Conservation (phyloP, 495 filamentous ascomycete genomes). For the Aspergillus hancockii region DNA sequence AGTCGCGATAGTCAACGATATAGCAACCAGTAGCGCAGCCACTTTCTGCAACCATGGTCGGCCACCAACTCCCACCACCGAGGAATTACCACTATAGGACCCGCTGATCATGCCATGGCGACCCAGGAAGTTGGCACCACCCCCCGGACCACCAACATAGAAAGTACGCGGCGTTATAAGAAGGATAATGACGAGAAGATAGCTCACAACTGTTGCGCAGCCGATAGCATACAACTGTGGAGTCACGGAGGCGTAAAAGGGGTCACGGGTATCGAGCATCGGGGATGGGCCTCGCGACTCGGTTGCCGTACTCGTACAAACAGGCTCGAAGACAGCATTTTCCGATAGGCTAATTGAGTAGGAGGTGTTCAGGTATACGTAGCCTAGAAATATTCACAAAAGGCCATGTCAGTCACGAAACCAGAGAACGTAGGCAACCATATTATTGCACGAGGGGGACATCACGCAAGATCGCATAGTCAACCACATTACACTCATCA, state of each 20-base stretch:
- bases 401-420: constrained; percentile 6
- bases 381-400: constrained; percentile 34
- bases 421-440: neutral
- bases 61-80: constrained; percentile 81
- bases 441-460: neutral
- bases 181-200: constrained; percentile 91
- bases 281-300: constrained; percentile 36
- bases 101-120: constrained; percentile 84
- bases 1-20: constrained; percentile 91
- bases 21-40: constrained; percentile 83
- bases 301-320: constrained; percentile 50
- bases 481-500: constrained; percentile 30
- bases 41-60: constrained; percentile 96
- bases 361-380: constrained; percentile 58
- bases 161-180: constrained; percentile 89
- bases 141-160: constrained; percentile 72
- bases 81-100: constrained; percentile 64
- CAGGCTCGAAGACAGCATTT: constrained; percentile 63
- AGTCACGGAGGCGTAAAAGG: constrained; percentile 89
- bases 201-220: constrained; percentile 86
- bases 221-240: constrained; percentile 91
- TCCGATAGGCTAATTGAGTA: constrained; percentile 60
- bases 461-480: neutral
- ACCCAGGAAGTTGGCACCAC: constrained; percentile 70
- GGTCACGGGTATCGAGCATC: constrained; percentile 67